Evolutionary conservation across 768 basidiomycete genomes (phyloP).

Genomic region (Boletales sp.): DNA sequence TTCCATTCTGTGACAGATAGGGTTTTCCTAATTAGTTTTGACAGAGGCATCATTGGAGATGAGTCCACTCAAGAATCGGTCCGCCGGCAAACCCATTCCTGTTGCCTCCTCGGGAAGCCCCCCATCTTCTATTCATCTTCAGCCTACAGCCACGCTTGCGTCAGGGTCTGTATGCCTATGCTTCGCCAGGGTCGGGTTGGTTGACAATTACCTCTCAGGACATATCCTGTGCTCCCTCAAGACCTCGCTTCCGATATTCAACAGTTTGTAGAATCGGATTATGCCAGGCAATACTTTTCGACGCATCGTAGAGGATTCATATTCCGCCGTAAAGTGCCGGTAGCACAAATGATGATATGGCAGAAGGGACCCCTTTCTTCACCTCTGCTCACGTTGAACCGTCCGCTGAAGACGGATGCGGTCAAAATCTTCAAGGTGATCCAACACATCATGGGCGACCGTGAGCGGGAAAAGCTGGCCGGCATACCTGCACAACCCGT

Average conservation of each 20-base stretch:
- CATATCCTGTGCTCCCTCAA: constrained; percentile 73
- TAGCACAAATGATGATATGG: constrained; percentile 88
- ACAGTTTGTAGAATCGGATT: constrained; percentile 83
- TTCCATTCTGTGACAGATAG: neutral
- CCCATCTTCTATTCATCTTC: constrained; percentile 11
- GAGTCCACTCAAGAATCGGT: constrained; percentile 71
- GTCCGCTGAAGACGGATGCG: constrained; percentile 68
- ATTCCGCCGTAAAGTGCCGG: constrained; percentile 76
- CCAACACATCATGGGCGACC: constrained; percentile 92
- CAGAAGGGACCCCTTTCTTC: constrained; percentile 74
- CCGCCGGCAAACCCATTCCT: constrained; percentile 58
- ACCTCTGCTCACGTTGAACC: constrained; percentile 71
- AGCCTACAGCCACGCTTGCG: constrained; percentile 46
- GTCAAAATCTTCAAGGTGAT: constrained; percentile 85
- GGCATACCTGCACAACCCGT: constrained; percentile 44
- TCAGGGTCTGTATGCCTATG: constrained; percentile 53
- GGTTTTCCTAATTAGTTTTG: constrained; percentile 1
- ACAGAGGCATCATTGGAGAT: constrained; percentile 65
- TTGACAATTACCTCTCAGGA: constrained; percentile 39
- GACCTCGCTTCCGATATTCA: constrained; percentile 83
- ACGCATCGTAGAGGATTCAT: constrained; percentile 88
- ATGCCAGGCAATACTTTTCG: constrained; percentile 84
- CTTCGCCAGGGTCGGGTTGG: neutral
- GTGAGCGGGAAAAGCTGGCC: constrained; percentile 66
- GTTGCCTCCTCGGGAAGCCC: constrained; percentile 40